These are phyloP conservation scores for Russula dissimulans DNA, from an alignment of 768 basidiomycete genomes.

Conservation along the genomic window DNA sequence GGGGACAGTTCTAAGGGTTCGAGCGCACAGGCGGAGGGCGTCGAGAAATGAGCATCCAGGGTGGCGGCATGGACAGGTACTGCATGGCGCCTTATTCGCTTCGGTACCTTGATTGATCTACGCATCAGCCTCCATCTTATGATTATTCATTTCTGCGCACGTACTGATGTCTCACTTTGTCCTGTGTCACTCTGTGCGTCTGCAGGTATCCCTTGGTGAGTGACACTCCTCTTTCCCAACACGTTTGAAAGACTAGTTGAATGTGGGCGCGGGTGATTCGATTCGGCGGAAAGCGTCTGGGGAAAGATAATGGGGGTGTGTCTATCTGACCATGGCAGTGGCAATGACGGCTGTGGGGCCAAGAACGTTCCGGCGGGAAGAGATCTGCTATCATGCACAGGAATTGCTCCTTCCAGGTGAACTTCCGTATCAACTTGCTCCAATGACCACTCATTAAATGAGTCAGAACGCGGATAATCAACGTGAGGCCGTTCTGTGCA, in stretches of 20 bases:
- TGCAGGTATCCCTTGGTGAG: background rate
- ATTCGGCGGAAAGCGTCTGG: no score
- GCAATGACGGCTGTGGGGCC: no score
- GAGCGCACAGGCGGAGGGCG: background rate
- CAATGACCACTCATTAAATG: background rate
- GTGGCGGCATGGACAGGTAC: background rate
- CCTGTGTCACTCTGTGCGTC: background rate
- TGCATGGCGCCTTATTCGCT: background rate
- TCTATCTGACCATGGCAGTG: no score
- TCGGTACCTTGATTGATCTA: background rate
- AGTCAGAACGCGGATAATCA: background rate
- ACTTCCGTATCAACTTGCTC: background rate
- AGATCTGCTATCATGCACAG: no score
- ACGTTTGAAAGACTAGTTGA: background rate
- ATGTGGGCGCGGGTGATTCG: background rate
- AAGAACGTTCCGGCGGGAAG: no score
- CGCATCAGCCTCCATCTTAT: background rate
- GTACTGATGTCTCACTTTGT: background rate
- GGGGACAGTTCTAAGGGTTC: background rate
- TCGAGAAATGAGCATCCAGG: background rate
- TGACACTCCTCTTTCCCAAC: background rate
- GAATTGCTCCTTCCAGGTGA: background rate
- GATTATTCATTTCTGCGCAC: background rate
- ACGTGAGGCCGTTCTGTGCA: background rate
- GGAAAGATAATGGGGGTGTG: no score